phyloP scores from a whole-genome alignment of 352 stramenopile species.

The Pythium phragmiticola region DNA sequence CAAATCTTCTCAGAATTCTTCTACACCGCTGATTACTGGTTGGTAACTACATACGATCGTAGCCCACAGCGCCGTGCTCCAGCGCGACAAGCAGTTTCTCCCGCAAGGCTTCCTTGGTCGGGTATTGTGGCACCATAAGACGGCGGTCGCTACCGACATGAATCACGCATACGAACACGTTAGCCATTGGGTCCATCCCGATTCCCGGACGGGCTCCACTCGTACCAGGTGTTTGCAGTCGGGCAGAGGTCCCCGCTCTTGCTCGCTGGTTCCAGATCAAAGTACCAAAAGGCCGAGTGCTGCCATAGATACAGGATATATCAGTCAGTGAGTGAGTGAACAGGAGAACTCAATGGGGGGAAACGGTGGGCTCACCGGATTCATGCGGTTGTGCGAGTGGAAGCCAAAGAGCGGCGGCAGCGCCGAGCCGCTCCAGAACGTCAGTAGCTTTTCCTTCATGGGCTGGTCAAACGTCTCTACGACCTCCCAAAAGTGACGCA shows the following conservation, averaged over 20 bases:
- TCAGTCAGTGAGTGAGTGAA: neutral
- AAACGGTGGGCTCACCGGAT: slow-evolving; percentile 37
- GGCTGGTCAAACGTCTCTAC: slow-evolving; percentile 59
- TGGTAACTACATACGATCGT: slow-evolving; percentile 66
- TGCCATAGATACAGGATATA: slow-evolving; percentile 18
- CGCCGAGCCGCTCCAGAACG: slow-evolving; percentile 74
- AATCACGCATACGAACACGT: neutral
- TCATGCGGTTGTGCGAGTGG: slow-evolving; percentile 46
- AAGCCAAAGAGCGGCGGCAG: slow-evolving; percentile 75
- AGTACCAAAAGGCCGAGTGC: slow-evolving; percentile 66
- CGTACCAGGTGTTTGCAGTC: slow-evolving; percentile 74
- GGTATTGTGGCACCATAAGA: slow-evolving; percentile 68
- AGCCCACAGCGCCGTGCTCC: slow-evolving; percentile 61
- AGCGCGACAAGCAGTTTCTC: slow-evolving; percentile 66
- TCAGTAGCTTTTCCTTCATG: slow-evolving; percentile 53
- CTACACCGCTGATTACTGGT: neutral
- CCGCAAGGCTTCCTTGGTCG: slow-evolving; percentile 44
- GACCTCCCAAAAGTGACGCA: slow-evolving; percentile 65
- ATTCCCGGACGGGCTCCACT: neutral
- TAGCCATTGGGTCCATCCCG: neutral
- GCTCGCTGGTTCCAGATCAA: slow-evolving; percentile 58
- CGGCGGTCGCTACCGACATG: slow-evolving; percentile 49
- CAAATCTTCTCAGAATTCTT: too few relatives aligned
- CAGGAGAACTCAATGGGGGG: neutral
- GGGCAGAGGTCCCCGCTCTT: slow-evolving; percentile 44